Evolutionary conservation across 306 rosid species (phyloP).

Genomic region (Quillaja saponaria): DNA sequence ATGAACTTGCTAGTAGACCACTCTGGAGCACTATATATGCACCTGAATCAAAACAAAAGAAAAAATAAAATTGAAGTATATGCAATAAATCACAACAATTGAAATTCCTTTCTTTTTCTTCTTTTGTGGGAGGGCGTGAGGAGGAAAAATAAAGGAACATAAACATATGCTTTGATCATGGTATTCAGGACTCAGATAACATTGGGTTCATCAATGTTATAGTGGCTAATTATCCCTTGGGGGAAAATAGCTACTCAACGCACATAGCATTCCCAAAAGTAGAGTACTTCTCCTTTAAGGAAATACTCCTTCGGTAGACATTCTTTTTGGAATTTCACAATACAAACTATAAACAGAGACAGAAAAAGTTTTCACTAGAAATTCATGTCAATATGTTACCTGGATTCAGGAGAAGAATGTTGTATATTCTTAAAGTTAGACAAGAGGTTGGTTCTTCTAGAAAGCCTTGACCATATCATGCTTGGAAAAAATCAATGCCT

Average conservation of each 20-base stretch:
- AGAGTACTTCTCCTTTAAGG: too few species aligned
- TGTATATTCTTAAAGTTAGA: slow-evolving; percentile 38
- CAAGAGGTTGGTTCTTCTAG: slow-evolving; percentile 40
- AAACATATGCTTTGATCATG: background rate
- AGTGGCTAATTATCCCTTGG: too few species aligned
- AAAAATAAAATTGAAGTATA: background rate
- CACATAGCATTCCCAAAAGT: too few species aligned
- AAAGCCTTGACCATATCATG: slow-evolving; percentile 56
- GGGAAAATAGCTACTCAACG: too few species aligned
- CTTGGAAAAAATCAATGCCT: slow-evolving; percentile 25
- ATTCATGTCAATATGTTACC: slow-evolving; percentile 33
- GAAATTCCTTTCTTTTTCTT: background rate
- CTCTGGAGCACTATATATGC: slow-evolving; percentile 31
- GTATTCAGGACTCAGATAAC: background rate
- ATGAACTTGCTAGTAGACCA: slow-evolving; percentile 36
- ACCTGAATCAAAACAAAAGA: slow-evolving; percentile 48
- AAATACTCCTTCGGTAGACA: background rate
- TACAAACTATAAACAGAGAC: background rate
- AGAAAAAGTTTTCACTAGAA: slow-evolving; percentile 4
- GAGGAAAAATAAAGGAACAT: background rate
- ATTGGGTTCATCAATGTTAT: background rate
- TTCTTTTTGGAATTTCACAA: background rate
- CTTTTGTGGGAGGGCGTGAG: background rate
- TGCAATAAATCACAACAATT: slow-evolving; percentile 12
- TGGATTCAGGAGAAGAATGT: slow-evolving; percentile 28